Evolutionary conservation across 2,329 filamentous ascomycete species (phyloP).

Genomic region (Mycosphaerella arachidis): DNA sequence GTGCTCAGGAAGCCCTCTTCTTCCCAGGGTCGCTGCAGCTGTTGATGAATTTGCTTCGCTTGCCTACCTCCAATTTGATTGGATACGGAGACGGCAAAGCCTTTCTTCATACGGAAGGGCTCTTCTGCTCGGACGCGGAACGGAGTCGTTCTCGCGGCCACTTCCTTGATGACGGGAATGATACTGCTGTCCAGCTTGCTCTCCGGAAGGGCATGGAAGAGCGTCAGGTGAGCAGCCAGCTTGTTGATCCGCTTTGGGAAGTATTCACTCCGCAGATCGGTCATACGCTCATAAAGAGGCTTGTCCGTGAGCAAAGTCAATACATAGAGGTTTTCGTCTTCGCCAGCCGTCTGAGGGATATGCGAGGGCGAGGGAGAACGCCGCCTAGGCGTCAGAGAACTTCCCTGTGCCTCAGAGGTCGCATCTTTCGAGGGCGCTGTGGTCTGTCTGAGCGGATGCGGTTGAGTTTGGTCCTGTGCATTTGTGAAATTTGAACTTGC

Average conservation of each 20-base stretch:
- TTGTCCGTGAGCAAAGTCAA: conserved; percentile 41
- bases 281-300: conserved; percentile 37
- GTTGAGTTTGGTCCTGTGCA: too few species aligned
- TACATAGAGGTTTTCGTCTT: conserved; percentile 39
- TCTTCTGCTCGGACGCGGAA: conserved; percentile 38
- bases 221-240: conserved; percentile 41
- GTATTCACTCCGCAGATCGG: conserved; percentile 37
- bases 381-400: background rate
- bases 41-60: conserved; percentile 34
- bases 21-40: conserved; percentile 36
- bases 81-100: conserved; percentile 38
- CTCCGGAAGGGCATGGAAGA: conserved; percentile 44
- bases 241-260: conserved; percentile 43
- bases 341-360: conserved; percentile 30
- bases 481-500: background rate
- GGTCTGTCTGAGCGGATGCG: too few species aligned
- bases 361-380: conserved; percentile 20
- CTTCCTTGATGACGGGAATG: conserved; percentile 30
- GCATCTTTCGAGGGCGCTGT: too few species aligned
- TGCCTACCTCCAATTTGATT: conserved; percentile 27
- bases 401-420: background rate
- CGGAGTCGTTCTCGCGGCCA: conserved; percentile 29
- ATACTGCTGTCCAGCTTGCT: conserved; percentile 36
- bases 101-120: conserved; percentile 40
- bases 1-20: conserved; percentile 38